phyloP scores from a whole-genome alignment of 148 eudicot species.

The Fagopyrum esculentum region DNA sequence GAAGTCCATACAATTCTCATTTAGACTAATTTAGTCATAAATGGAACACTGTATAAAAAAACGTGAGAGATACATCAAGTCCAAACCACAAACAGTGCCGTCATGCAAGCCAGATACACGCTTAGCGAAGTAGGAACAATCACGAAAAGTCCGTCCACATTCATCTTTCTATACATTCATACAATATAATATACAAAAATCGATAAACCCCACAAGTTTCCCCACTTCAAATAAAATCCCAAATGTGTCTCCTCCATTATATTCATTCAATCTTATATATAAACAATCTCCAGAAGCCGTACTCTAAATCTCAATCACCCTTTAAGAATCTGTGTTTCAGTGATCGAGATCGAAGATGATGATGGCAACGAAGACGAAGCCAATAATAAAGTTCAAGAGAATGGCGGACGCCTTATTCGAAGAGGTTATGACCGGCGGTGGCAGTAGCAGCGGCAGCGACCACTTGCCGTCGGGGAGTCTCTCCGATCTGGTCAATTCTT shows the following conservation, averaged over 20 bases:
- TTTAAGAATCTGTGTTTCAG: too few species aligned
- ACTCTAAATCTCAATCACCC: too few species aligned
- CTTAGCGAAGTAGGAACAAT: background rate
- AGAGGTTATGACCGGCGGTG: constrained; percentile 26
- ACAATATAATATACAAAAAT: too few species aligned
- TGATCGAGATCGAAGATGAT: background rate
- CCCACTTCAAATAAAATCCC: background rate
- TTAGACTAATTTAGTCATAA: too few species aligned
- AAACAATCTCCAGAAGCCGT: background rate
- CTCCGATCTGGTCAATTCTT: constrained; percentile 66
- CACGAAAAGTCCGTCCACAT: background rate
- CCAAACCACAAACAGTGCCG: background rate
- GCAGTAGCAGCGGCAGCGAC: constrained; percentile 66
- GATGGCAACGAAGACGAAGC: constrained; percentile 11
- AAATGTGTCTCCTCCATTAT: background rate
- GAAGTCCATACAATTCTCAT: too few species aligned
- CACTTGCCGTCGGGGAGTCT: constrained; percentile 38
- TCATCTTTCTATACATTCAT: background rate
- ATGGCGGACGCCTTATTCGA: constrained; percentile 52
- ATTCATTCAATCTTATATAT: background rate
- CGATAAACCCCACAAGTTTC: too few species aligned
- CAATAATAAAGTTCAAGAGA: constrained; percentile 46
- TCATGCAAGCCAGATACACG: background rate
- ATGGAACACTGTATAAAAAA: too few species aligned
- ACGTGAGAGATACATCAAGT: background rate